phyloP scores from a whole-genome alignment of 306 rosid species.

The Crotalaria pallida region DNA sequence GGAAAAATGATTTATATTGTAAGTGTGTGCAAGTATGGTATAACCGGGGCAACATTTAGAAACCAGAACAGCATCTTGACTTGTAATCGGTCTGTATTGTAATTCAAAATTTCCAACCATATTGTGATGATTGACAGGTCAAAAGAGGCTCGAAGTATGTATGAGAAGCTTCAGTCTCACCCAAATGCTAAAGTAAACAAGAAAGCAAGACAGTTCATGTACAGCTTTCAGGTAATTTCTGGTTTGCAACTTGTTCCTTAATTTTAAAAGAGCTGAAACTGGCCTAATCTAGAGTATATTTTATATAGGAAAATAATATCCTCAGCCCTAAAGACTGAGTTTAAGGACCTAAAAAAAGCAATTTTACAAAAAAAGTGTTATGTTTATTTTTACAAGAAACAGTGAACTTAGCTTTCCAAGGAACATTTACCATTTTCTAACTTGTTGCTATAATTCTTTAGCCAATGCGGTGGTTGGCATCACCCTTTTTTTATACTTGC shows the following conservation, averaged over 20 bases:
- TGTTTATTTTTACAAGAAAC: too few species aligned
- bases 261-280: too few species aligned
- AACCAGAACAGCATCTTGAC: background rate
- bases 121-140: slow-evolving; percentile 45
- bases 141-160: slow-evolving; percentile 67
- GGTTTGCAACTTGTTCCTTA: background rate
- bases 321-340: too few species aligned
- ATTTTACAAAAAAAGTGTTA: too few species aligned
- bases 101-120: background rate
- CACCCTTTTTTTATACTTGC: background rate
- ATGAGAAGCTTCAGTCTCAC: slow-evolving; percentile 80
- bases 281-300: too few species aligned
- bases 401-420: too few species aligned
- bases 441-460: too few species aligned
- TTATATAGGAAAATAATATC: too few species aligned
- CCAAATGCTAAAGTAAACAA: slow-evolving; percentile 65
- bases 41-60: background rate
- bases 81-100: background rate
- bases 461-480: too few species aligned
- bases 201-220: slow-evolving; percentile 74
- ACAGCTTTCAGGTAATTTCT: slow-evolving; percentile 71
- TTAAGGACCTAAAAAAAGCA: too few species aligned
- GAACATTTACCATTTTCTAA: too few species aligned
- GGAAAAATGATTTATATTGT: background rate
- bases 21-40: background rate